Evolutionary conservation across 306 rosid genomes (phyloP), one percentile per base, ranked within the genome.

Genomic region (Pterocarpus santalinus): DNA sequence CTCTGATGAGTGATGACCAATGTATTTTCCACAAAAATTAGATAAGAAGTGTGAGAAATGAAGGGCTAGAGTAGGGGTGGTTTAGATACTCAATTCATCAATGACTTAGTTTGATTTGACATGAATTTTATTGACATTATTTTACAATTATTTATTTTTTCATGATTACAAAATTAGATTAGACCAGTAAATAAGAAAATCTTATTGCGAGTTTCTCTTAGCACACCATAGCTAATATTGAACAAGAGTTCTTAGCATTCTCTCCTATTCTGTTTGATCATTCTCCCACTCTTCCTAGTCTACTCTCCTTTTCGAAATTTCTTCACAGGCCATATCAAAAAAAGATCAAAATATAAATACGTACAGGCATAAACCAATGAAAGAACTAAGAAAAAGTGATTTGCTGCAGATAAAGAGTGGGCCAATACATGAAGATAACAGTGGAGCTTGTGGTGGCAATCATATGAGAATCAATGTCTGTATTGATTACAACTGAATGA

Each of bases 1-100:
- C 63, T 46, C 64, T 57, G 17, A 35, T 46, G 51, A 15, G 16
- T 43, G 3, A 57, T 17, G 28, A 22, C 28, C 28, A 22, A 22
- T 22, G 62, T 56, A 17, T 55, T 76, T 82, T 67, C 8, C 32
- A 73, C 62, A 7, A 77, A 16, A 9, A 43, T 68, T 28, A 41
- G 51, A 57, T 49, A 66, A 10, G 32, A 5, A 65, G 56, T 1
- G 53, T 5, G 3, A 68, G 10, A 17, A 16, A 32, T 62, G 67
- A 62, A 30, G 65, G 65, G 38, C 28, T 30, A 7, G 15, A 30
- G 65, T 10, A 60, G 3, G 7, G n/a, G 7, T 76, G 32, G 9
- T 53, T 47, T 72, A 12, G 5, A 57, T 4, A 30, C 34, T 60
- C 38, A 60, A 30, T 11, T 60, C 36, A 30, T 30, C 12, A 34